phyloP scores from a whole-genome alignment of 2,329 filamentous ascomycete genomes.

The Fusarium pseudocircinatum region DNA sequence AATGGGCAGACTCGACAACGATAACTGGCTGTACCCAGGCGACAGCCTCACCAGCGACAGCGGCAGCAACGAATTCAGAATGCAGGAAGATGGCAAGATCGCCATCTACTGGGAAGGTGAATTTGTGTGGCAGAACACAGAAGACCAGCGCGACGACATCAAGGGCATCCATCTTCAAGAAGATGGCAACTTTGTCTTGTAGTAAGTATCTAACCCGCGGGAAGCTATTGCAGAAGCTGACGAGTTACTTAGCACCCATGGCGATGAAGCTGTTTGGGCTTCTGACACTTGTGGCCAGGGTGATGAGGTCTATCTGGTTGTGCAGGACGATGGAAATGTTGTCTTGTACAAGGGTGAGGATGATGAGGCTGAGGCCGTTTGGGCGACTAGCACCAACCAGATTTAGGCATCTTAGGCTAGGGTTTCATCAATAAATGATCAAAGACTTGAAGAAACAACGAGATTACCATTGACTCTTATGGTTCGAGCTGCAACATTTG shows the following conservation, averaged over 20 bases:
- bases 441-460: accelerated
- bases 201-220: slow-evolving; percentile 35
- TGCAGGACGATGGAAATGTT: slow-evolving; percentile 48
- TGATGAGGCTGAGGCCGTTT: slow-evolving; percentile 43
- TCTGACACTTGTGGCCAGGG: slow-evolving; percentile 40
- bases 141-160: slow-evolving; percentile 39
- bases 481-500: accelerated
- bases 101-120: slow-evolving; percentile 45
- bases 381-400: slow-evolving; percentile 42
- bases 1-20: slow-evolving; percentile 43
- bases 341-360: slow-evolving; percentile 43
- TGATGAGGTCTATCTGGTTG: slow-evolving; percentile 36
- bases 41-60: slow-evolving; percentile 45
- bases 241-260: slow-evolving; percentile 7
- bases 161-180: slow-evolving; percentile 45
- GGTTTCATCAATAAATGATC: accelerated
- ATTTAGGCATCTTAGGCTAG: background rate
- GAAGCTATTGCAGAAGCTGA: background rate
- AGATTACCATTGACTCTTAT: too few relatives aligned
- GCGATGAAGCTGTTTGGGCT: slow-evolving; percentile 40
- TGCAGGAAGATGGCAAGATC: slow-evolving; percentile 47
- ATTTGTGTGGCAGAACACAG: slow-evolving; percentile 45
- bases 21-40: slow-evolving; percentile 45
- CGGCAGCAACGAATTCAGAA: slow-evolving; percentile 46
- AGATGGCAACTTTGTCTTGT: slow-evolving; percentile 47